These are phyloP conservation scores for Exophiala xenobiotica DNA, from an alignment of 2,329 filamentous ascomycete species.

Conservation along the genomic window DNA sequence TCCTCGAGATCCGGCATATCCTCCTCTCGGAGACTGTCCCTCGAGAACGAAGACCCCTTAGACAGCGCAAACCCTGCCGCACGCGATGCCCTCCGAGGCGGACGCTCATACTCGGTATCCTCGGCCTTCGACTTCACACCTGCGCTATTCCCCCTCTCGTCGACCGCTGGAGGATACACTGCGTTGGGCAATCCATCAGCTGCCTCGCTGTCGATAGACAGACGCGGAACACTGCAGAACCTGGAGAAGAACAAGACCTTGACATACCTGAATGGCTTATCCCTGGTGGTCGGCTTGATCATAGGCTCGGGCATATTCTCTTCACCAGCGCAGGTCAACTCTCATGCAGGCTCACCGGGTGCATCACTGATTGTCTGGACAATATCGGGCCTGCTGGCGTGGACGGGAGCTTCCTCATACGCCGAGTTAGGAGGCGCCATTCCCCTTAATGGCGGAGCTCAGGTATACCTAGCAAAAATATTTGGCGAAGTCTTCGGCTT, in stretches of 20 bases:
- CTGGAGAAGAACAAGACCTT: conserved; percentile 94
- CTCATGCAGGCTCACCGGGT: conserved; percentile 85
- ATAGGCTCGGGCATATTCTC: conserved; percentile 97
- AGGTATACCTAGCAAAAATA: conserved; percentile 93
- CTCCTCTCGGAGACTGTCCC: conserved; percentile 87
- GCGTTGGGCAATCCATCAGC: conserved; percentile 76
- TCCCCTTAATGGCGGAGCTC: conserved; percentile 88
- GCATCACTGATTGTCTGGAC: conserved; percentile 89
- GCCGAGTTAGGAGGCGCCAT: conserved; percentile 95
- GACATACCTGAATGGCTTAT: conserved; percentile 90
- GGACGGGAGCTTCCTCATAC: conserved; percentile 94
- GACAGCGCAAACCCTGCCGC: conserved; percentile 52
- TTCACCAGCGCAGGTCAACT: conserved; percentile 87
- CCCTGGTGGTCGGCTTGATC: conserved; percentile 85
- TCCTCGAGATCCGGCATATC: conserved; percentile 82
- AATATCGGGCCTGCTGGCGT: conserved; percentile 86
- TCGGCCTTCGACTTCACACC: conserved; percentile 96
- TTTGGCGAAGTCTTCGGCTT: conserved; percentile 93
- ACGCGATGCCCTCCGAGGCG: conserved; percentile 46
- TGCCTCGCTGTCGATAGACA: conserved; percentile 42
- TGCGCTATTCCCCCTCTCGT: conserved; percentile 87
- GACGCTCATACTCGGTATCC: conserved; percentile 80
- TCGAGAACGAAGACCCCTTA: conserved; percentile 82
- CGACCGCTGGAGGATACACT: conserved; percentile 76
- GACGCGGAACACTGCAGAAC: conserved; percentile 65